Percentiles rank a stretch among this genome's conserved stretches.
These are phyloP conservation scores for Magnolia changhungtana DNA, from an alignment of 164 flowering plant genomes.

Conservation along the genomic window DNA sequence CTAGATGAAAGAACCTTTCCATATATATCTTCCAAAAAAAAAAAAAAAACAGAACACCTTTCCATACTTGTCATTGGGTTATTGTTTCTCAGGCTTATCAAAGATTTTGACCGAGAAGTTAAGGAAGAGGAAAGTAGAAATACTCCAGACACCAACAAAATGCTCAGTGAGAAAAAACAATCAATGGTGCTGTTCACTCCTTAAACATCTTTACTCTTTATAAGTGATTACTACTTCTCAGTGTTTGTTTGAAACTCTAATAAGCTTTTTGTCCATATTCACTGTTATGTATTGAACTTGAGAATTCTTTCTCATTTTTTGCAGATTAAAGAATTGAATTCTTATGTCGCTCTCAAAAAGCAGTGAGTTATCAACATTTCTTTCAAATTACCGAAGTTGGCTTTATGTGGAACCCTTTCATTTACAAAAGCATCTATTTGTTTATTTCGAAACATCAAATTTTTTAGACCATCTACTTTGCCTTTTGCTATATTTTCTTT, in stretches of 20 bases:
- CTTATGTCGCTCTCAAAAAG: slow-evolving; percentile 84
- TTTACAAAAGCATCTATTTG: no score
- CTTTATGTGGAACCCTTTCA: neutral
- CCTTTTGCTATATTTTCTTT: no score
- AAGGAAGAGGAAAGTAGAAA: slow-evolving; percentile 52
- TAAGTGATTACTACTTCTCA: neutral
- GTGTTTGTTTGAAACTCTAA: neutral
- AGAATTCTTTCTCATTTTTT: neutral
- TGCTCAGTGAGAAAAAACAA: slow-evolving; percentile 73
- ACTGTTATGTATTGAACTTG: neutral
- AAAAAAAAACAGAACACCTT: no score
- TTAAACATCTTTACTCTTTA: neutral
- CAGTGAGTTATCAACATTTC: slow-evolving; percentile 47
- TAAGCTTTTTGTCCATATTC: neutral
- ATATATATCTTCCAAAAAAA: no score
- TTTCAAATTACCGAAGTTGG: neutral
- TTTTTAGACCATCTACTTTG: no score
- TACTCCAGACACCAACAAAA: slow-evolving; percentile 49
- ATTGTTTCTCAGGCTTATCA: slow-evolving; percentile 58
- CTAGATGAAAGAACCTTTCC: neutral
- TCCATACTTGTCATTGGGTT: neutral
- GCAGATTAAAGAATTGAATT: slow-evolving; percentile 92
- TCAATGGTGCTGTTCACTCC: slow-evolving; percentile 48
- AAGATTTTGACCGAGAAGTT: slow-evolving; percentile 76
- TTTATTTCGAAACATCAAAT: no score